Evolutionary conservation across 2,329 filamentous ascomycete genomes (phyloP), one percentile per base, ranked within the genome.

Genomic region (Fusarium stilboides): DNA sequence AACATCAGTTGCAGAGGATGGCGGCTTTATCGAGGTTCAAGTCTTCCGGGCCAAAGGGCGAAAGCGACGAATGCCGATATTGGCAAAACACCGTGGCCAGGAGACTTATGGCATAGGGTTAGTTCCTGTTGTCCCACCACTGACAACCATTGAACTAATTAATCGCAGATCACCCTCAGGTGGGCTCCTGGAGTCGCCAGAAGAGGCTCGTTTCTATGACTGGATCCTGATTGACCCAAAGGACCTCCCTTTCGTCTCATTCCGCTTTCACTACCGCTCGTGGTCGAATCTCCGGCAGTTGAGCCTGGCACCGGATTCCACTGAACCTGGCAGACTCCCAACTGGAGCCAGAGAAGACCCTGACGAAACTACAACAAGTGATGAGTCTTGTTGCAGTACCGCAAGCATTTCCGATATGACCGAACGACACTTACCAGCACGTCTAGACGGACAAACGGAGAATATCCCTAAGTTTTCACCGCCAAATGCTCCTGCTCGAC

Each of bases 191-290:
- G 83, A 87, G 19, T 80, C 79, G 19, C 85, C 86, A 5, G 79
- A 87, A 68, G 80, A 86, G 44, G 80, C 82, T 13, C 80, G 76
- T 13, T 88, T 82, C 74, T 88, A 85, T 68, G 81, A 87, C 65
- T 89, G 84, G 77, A 75, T 81, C 43, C 77, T 89, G 5, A 72
- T 82, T 22, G 87, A 89, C 57, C 75, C 85, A 1, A 85, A 80
- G 55, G 83, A 88, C 43, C 78, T 75, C 3, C 87, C 87, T 1
- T 88, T 83, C 65, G 83, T 82, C 6, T 82, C 81, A 0, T 89
- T 89, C 62, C 80, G 80, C 26, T 87, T 89, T 63, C 85, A 89
- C 62, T 89, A 89, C 66, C 82, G 87, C 31, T 86, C 84, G 8
- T 84, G 81, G 82, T 78, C 80, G 12, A 83, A 81, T 55, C 80